Conservation (phyloP, 1,284 basidiomycete genomes). For the Inonotus obliquus region DNA sequence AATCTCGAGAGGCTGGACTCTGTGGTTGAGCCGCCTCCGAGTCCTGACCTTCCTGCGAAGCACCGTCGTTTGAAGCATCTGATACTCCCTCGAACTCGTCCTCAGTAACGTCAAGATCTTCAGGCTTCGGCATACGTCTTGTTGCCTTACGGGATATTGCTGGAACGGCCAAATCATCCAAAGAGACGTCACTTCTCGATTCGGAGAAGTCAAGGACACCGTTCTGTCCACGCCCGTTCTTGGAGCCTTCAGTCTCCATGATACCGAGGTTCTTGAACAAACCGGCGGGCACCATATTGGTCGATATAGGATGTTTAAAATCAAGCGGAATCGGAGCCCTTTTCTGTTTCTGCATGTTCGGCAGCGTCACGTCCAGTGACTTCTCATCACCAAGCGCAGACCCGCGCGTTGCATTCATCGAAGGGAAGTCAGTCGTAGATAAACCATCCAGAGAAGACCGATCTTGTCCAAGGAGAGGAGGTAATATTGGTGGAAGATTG, state of each 20-base stretch:
- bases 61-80: constrained; percentile 1
- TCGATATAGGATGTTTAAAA: constrained; percentile 69
- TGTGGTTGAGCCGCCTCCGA: constrained; percentile 14
- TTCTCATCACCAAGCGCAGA: constrained; percentile 12
- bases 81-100: constrained; percentile 7
- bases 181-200: constrained; percentile 58
- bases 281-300: constrained; percentile 75
- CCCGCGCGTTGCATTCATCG: constrained; percentile 14
- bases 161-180: constrained; percentile 68
- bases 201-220: constrained; percentile 61
- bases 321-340: constrained; percentile 76
- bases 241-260: constrained; percentile 48
- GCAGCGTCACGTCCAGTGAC: constrained; percentile 18
- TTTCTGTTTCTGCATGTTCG: constrained; percentile 30
- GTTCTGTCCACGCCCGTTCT: constrained; percentile 63
- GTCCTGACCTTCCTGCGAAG: neutral
- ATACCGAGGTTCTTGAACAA: constrained; percentile 74
- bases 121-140: constrained; percentile 24
- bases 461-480: constrained; percentile 16
- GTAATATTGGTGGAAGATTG: constrained; percentile 17
- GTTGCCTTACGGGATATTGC: constrained; percentile 58
- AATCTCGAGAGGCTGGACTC: constrained; percentile 38
- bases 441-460: constrained; percentile 7
- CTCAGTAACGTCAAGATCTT: constrained; percentile 11
- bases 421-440: constrained; percentile 10